phyloP scores from a whole-genome alignment of 2,329 filamentous ascomycete genomes.

The Tolypocladium cylindrosporum region DNA sequence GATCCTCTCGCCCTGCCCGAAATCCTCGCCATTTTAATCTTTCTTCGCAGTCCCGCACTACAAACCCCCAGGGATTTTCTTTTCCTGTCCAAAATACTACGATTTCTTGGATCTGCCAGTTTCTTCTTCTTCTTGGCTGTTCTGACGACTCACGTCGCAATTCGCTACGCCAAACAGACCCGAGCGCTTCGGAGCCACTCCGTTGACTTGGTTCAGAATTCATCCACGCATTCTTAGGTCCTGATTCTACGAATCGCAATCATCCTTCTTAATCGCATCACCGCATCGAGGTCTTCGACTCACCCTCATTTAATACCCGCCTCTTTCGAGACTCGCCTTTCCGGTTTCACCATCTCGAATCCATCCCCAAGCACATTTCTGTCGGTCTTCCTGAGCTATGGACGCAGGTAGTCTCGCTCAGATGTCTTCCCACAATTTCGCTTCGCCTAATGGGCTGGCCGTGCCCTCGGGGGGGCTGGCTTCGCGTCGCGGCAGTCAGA shows the following conservation, averaged over 20 bases:
- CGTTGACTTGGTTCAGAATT: neutral
- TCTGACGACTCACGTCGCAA: neutral
- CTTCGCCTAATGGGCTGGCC: constrained; percentile 60
- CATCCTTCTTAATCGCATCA: constrained; percentile 2
- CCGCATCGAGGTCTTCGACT: neutral
- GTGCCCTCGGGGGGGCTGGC: constrained; percentile 74
- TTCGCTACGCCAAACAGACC: neutral
- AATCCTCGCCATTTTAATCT: neutral
- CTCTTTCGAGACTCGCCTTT: constrained; percentile 7
- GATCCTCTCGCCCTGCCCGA: neutral
- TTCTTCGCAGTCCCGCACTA: neutral
- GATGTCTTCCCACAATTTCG: constrained; percentile 86
- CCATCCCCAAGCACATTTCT: constrained; percentile 1
- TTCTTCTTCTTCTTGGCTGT: constrained; percentile 3
- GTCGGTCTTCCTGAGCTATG: constrained; percentile 43
- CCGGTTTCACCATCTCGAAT: constrained; percentile 6
- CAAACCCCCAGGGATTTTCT: neutral
- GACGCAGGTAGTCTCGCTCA: constrained; percentile 99
- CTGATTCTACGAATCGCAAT: constrained; percentile 3
- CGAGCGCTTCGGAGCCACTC: neutral
- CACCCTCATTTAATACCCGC: neutral
- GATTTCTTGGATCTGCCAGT: neutral
- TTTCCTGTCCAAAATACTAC: neutral
- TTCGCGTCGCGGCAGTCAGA: constrained; percentile 71
- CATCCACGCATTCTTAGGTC: constrained; percentile 1